Conservation (phyloP, 768 basidiomycete species). For the Hortiboletus campestris region DNA sequence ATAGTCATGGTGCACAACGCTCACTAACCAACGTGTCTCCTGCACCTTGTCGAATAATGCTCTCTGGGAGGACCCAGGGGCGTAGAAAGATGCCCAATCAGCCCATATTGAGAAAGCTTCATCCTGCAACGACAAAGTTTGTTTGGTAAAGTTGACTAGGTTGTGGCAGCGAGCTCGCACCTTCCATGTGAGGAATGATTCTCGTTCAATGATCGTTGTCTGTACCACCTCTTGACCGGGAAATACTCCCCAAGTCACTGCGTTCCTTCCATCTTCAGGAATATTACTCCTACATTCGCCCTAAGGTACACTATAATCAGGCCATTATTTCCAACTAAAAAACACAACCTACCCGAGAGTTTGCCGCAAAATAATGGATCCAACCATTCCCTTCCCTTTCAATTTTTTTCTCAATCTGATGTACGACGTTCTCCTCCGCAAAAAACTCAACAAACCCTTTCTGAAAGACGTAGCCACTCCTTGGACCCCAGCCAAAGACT, state of each 20-base stretch:
- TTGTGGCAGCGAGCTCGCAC: conserved; percentile 40
- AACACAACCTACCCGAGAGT: conserved; percentile 53
- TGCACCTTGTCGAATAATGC: conserved; percentile 68
- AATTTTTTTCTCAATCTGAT: conserved; percentile 57
- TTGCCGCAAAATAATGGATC: conserved; percentile 87
- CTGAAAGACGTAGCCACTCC: conserved; percentile 92
- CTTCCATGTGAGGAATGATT: conserved; percentile 97
- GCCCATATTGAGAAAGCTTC: conserved; percentile 97
- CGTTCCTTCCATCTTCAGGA: conserved; percentile 75
- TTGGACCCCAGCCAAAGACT: conserved; percentile 91
- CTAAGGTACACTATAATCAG: conserved; percentile 33
- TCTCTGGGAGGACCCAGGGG: conserved; percentile 70
- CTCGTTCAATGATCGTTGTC: conserved; percentile 93
- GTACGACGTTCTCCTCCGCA: conserved; percentile 58
- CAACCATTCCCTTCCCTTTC: conserved; percentile 53
- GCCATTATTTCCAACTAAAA: background rate
- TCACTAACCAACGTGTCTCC: conserved; percentile 84
- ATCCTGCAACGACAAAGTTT: conserved; percentile 51
- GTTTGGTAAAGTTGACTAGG: background rate
- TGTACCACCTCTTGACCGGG: conserved; percentile 95
- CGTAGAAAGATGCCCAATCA: conserved; percentile 89
- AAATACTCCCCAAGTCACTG: conserved; percentile 99
- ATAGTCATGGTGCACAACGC: conserved; percentile 91
- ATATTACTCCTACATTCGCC: conserved; percentile 83
- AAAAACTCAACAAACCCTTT: conserved; percentile 99